Conservation (phyloP, 345 rosid genomes). For the Raphanus sativus region DNA sequence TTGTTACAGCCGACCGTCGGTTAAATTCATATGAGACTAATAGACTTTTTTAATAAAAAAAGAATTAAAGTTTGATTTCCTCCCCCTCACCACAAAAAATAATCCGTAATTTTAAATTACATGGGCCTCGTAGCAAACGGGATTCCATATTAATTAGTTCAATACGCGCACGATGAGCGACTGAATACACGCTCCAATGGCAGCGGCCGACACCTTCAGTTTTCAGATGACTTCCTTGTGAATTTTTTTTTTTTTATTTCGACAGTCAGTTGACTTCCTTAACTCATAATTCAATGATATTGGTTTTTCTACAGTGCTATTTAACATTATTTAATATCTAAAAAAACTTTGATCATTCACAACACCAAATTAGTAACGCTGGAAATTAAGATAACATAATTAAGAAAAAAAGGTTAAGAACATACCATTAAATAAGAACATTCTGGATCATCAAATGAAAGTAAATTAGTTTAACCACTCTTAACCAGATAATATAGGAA, state of each 20-base stretch:
- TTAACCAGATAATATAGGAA: neutral
- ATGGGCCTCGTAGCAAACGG: conserved; percentile 15
- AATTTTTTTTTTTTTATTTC: neutral
- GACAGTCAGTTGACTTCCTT: neutral
- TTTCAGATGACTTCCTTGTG: neutral
- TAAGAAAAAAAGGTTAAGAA: neutral
- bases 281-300: neutral
- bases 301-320: neutral
- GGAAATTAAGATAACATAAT: neutral
- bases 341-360: neutral
- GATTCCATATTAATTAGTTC: neutral
- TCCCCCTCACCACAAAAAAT: neutral
- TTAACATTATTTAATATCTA: neutral
- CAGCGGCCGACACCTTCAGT: conserved; percentile 29
- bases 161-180: neutral
- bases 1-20: neutral
- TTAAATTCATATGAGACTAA: neutral
- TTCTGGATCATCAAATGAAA: neutral
- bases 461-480: neutral
- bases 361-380: neutral
- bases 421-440: neutral
- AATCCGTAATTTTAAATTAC: neutral
- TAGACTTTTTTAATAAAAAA: neutral
- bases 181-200: conserved; percentile 22
- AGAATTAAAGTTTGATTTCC: neutral